Conservation (phyloP, 495 filamentous ascomycete genomes). For the Aspergillus mulundensis region DNA sequence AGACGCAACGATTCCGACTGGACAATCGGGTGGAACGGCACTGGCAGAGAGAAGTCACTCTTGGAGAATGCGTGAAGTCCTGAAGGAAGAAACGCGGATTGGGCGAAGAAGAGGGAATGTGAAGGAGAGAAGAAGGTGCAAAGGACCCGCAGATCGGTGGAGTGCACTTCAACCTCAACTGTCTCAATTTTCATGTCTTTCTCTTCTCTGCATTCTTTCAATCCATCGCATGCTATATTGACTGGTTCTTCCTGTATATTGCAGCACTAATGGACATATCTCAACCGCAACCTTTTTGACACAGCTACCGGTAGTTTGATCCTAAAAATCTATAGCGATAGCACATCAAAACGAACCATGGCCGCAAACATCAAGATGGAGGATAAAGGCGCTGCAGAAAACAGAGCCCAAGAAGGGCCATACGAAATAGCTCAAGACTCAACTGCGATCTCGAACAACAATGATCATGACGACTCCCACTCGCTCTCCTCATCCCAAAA, state of each 20-base stretch:
- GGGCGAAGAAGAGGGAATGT: neutral
- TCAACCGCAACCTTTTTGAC: neutral
- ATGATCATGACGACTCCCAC: conserved; percentile 5
- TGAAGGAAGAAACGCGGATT: neutral
- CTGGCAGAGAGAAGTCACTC: neutral
- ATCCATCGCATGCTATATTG: neutral
- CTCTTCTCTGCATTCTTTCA: neutral
- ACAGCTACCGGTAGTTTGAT: neutral
- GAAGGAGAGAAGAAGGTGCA: neutral
- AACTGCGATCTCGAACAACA: neutral
- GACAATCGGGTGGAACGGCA: conserved; percentile 1
- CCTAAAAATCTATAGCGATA: neutral
- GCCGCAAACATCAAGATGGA: neutral
- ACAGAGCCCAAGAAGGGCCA: neutral
- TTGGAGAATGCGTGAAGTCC: neutral
- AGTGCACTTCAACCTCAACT: neutral
- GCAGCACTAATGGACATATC: neutral
- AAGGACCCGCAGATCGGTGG: neutral
- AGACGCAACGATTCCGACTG: neutral
- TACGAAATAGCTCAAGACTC: neutral
- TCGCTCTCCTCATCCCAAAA: conserved; percentile 7
- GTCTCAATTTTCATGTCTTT: neutral
- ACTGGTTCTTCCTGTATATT: neutral
- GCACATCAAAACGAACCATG: neutral
- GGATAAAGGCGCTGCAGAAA: neutral